Evolutionary conservation across 2,329 filamentous ascomycete species (phyloP).

Genomic region (Macrophomina tecta): DNA sequence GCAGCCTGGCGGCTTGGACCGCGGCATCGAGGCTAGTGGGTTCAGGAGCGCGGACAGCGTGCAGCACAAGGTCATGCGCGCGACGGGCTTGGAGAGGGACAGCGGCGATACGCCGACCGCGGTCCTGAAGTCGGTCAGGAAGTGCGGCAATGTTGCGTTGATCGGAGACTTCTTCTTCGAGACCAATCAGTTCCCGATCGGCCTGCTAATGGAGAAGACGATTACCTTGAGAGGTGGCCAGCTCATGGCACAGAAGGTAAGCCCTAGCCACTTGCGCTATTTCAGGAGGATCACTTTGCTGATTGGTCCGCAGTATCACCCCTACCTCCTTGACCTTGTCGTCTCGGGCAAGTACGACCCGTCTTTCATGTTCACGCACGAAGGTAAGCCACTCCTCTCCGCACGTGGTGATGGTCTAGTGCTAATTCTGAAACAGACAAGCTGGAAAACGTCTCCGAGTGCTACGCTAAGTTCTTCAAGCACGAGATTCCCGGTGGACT

Average conservation of each 20-base stretch:
- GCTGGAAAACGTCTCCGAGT: background rate
- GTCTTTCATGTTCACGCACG: constrained; percentile 1
- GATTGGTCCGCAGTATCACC: constrained; percentile 32
- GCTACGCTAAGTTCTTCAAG: constrained; percentile 31
- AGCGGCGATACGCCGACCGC: background rate
- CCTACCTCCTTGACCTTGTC: constrained; percentile 31
- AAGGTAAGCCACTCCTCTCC: background rate
- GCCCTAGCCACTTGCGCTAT: background rate
- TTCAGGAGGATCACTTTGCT: background rate
- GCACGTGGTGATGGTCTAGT: too few relatives aligned
- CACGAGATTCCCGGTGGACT: constrained; percentile 40
- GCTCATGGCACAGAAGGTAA: constrained; percentile 29
- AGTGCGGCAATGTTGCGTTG: constrained; percentile 30
- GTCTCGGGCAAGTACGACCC: constrained; percentile 31
- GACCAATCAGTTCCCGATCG: constrained; percentile 28
- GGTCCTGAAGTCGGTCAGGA: constrained; percentile 24
- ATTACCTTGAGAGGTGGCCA: constrained; percentile 28
- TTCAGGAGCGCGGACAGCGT: background rate
- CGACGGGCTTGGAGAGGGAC: background rate
- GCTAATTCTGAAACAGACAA: background rate
- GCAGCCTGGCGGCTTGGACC: background rate
- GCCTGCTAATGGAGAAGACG: constrained; percentile 29
- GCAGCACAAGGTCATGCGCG: background rate
- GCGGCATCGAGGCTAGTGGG: background rate
- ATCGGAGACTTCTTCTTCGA: constrained; percentile 31